A percentile compares a stretch with the other conserved stretches of the same genome.
Evolutionary conservation across 805 yeast species (phyloP).

Genomic region (Jamesozyma lodderae): DNA sequence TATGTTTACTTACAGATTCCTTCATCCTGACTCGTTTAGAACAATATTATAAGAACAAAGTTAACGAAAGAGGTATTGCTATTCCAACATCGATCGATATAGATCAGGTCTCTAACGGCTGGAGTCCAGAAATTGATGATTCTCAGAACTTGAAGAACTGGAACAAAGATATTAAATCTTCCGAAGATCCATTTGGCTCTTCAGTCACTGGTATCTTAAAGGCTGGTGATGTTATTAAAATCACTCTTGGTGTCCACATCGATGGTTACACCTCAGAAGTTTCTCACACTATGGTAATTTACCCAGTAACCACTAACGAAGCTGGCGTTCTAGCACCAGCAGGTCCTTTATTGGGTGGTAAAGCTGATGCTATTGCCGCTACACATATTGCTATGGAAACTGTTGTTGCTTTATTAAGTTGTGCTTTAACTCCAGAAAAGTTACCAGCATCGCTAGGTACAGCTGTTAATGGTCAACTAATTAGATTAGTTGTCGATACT

Average conservation of each 20-base stretch:
- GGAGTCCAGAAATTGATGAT: conserved; percentile 79
- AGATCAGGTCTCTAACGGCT: conserved; percentile 67
- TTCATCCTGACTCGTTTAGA: conserved; percentile 53
- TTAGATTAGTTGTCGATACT: conserved; percentile 73
- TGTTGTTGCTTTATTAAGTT: conserved; percentile 65
- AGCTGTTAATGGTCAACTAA: conserved; percentile 54
- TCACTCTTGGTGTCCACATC: conserved; percentile 81
- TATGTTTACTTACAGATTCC: conserved; percentile 77
- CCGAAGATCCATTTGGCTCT: conserved; percentile 16
- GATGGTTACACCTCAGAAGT: conserved; percentile 90
- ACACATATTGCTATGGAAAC: conserved; percentile 85
- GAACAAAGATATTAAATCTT: conserved; percentile 16
- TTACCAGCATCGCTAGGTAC: conserved; percentile 45
- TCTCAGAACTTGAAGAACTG: conserved; percentile 30
- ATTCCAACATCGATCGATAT: conserved; percentile 85
- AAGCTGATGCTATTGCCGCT: conserved; percentile 87
- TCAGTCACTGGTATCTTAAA: conserved; percentile 25
- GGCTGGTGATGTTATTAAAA: conserved; percentile 80
- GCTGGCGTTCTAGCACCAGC: conserved; percentile 38
- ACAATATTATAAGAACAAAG: conserved; percentile 50
- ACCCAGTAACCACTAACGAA: conserved; percentile 46
- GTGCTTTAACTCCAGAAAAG: conserved; percentile 67
- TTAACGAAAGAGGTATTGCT: conserved; percentile 85
- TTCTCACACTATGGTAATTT: conserved; percentile 80
- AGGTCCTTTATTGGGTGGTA: conserved; percentile 74